phyloP scores from a whole-genome alignment of 2,329 filamentous ascomycete species.

The Colletotrichum musicola region DNA sequence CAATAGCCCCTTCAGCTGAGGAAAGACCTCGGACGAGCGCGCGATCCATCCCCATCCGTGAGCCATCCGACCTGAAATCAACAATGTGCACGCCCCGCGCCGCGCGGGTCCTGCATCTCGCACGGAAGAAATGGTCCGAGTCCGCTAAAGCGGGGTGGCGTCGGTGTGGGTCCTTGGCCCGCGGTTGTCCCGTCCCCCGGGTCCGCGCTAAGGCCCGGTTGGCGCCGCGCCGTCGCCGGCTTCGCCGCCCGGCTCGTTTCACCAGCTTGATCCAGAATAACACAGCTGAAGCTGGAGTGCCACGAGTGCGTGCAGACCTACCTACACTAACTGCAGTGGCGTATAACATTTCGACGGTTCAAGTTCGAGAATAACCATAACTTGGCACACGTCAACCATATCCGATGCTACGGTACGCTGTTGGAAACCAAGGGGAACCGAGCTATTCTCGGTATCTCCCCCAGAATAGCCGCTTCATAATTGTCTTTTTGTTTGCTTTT shows the following conservation, averaged over 20 bases:
- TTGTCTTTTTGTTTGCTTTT: no score
- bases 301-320: neutral
- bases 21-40: neutral
- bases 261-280: neutral
- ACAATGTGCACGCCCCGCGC: neutral
- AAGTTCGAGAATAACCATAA: neutral
- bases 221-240: conserved; percentile 5
- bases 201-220: neutral
- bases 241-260: conserved; percentile 7
- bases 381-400: neutral
- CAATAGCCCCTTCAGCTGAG: neutral
- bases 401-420: neutral
- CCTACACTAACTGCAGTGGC: neutral
- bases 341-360: neutral
- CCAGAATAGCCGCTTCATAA: no score
- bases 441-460: no score
- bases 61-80: neutral
- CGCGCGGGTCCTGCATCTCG: neutral
- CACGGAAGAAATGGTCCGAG: neutral
- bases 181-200: neutral
- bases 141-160: conserved; percentile 11
- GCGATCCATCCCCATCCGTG: conserved; percentile 6
- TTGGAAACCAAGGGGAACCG: no score
- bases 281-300: neutral
- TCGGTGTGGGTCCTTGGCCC: neutral